Evolutionary conservation across 192 early-diverging fungal species (phyloP).

Genomic region (Coemansia sp.): DNA sequence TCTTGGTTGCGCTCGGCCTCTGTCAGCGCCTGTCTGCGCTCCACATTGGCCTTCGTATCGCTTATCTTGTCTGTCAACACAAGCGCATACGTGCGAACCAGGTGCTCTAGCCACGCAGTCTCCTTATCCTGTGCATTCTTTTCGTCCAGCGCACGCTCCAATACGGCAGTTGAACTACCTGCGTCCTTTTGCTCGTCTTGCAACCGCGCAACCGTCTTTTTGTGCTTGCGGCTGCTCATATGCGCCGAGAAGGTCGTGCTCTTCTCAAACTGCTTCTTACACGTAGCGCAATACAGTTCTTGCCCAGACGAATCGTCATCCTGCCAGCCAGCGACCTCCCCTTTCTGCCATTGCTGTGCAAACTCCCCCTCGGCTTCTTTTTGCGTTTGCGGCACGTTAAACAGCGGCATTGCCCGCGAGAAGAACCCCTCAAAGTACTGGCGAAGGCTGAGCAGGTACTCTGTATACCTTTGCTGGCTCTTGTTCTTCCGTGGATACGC

Average conservation of each 20-base stretch:
- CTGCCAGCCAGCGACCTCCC: conserved; percentile 60
- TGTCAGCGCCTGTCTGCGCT: conserved; percentile 89
- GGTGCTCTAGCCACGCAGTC: conserved; percentile 63
- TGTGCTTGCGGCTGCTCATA: conserved; percentile 87
- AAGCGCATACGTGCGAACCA: conserved; percentile 62
- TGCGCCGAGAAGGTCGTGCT: conserved; percentile 83
- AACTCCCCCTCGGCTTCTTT: conserved; percentile 57
- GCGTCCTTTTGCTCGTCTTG: conserved; percentile 14
- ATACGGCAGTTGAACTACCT: conserved; percentile 21
- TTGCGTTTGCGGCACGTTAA: conserved; percentile 61
- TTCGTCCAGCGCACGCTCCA: conserved; percentile 32
- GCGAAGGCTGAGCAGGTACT: conserved; percentile 56
- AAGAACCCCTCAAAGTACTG: conserved; percentile 77
- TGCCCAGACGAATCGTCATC: conserved; percentile 31
- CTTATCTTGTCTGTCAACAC: conserved; percentile 59
- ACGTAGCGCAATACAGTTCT: conserved; percentile 73
- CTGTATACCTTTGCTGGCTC: conserved; percentile 4
- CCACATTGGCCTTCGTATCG: conserved; percentile 84
- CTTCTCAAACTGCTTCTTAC: conserved; percentile 80
- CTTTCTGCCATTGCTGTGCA: conserved; percentile 62
- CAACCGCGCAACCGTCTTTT: conserved; percentile 63
- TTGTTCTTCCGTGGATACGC: conserved; percentile 14
- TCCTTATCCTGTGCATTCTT: conserved; percentile 59
- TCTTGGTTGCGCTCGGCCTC: conserved; percentile 79
- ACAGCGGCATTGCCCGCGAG: conserved; percentile 71